Percentiles rank a stretch among this genome's conserved stretches.
These are phyloP conservation scores for Alternaria triticimaculans DNA, from an alignment of 2,329 filamentous ascomycete species.

Conservation along the genomic window DNA sequence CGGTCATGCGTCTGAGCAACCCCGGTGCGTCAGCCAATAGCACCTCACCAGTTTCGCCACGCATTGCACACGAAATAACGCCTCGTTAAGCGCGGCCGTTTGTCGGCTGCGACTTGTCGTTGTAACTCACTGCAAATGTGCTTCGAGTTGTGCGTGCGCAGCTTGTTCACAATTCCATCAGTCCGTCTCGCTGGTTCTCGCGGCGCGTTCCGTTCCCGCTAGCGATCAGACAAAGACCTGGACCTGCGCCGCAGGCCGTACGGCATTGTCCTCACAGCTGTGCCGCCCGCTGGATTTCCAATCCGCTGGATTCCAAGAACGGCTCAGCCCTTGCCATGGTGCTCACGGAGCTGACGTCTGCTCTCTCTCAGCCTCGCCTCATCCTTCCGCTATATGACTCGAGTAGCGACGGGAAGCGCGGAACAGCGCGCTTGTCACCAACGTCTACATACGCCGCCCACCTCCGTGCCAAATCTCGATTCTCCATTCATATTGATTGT, in stretches of 20 bases:
- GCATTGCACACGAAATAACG: slow-evolving; percentile 14
- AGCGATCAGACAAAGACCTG: slow-evolving; percentile 30
- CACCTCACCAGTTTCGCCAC: slow-evolving; percentile 13
- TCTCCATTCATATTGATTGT: slow-evolving; percentile 6
- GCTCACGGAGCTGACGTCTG: slow-evolving; percentile 16
- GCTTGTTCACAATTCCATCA: slow-evolving; percentile 15
- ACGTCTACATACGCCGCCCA: slow-evolving; percentile 11
- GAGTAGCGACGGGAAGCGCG: slow-evolving; percentile 27
- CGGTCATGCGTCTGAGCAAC: slow-evolving; percentile 25
- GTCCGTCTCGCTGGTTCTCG: slow-evolving; percentile 24
- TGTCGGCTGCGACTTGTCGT: slow-evolving; percentile 10
- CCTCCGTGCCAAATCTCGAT: slow-evolving; percentile 3
- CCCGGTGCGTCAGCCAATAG: slow-evolving; percentile 40
- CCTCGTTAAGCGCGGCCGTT: slow-evolving; percentile 26
- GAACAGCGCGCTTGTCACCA: slow-evolving; percentile 27
- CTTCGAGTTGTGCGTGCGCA: neutral
- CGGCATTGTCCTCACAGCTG: slow-evolving; percentile 2
- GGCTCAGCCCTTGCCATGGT: slow-evolving; percentile 5
- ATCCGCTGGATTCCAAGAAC: neutral
- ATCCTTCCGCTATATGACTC: slow-evolving; percentile 25
- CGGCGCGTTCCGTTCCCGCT: slow-evolving; percentile 38
- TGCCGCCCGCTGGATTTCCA: slow-evolving; percentile 10
- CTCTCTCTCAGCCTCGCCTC: slow-evolving; percentile 19
- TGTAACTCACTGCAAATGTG: slow-evolving; percentile 3
- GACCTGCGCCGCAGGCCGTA: slow-evolving; percentile 23